Percentiles rank a stretch among this genome's conserved stretches.
Conservation (phyloP, 2,329 filamentous ascomycete species). For the Cryphonectria naterciae region DNA sequence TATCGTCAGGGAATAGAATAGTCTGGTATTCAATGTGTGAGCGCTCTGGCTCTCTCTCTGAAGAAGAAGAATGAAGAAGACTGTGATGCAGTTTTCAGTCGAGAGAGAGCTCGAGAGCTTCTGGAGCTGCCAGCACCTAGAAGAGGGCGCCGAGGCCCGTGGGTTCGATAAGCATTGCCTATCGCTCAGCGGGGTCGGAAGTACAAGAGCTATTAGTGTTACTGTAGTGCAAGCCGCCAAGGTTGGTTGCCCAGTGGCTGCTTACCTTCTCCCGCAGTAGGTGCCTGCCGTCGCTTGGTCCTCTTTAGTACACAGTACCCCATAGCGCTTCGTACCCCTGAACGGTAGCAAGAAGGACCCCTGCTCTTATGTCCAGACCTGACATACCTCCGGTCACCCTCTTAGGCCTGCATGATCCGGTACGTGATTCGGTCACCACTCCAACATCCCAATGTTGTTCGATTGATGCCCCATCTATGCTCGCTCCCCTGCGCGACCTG, state of each 20-base stretch:
- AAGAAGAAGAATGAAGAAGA: background rate
- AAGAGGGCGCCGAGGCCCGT: background rate
- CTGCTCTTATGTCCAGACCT: conserved; percentile 2
- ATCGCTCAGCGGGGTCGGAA: conserved; percentile 4
- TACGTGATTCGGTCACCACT: conserved; percentile 1
- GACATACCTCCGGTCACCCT: background rate
- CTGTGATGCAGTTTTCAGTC: background rate
- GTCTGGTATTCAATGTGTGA: background rate
- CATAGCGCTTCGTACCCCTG: background rate
- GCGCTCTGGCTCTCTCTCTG: background rate
- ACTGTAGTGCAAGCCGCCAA: background rate
- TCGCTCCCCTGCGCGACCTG: background rate
- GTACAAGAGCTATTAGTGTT: background rate
- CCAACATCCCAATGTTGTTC: background rate
- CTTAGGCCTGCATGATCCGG: background rate
- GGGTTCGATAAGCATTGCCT: conserved; percentile 10
- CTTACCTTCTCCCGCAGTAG: background rate
- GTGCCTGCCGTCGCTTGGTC: conserved; percentile 5
- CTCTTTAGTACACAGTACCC: background rate
- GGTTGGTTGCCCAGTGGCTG: background rate
- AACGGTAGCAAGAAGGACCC: conserved; percentile 1
- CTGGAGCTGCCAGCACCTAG: background rate
- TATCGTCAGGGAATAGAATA: background rate
- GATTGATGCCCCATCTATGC: background rate
- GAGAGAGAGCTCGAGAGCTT: background rate